phyloP scores from a whole-genome alignment of 371 early-diverging fungal species.

The Basidiobolus meristosporus region DNA sequence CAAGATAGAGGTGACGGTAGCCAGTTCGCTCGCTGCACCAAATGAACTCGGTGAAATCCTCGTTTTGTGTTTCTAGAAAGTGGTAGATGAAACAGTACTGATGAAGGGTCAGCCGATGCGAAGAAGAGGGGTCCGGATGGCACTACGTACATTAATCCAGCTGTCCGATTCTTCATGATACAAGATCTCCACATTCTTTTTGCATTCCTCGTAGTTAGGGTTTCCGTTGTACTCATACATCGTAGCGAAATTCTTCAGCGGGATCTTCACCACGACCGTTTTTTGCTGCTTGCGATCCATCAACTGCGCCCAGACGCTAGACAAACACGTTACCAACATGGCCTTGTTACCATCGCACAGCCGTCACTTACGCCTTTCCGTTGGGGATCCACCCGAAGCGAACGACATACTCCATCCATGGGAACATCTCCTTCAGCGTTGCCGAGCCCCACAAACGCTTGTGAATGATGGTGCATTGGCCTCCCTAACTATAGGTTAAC shows the following conservation, averaged over 20 bases:
- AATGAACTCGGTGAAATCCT: too few relatives aligned
- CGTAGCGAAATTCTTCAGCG: conserved; percentile 16
- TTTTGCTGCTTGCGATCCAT: conserved; percentile 38
- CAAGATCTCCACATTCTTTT: conserved; percentile 25
- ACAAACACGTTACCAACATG: conserved; percentile 9
- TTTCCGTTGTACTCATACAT: neutral
- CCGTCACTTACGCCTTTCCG: conserved; percentile 23
- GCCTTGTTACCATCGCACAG: too few relatives aligned
- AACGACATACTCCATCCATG: conserved; percentile 61
- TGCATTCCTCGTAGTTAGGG: too few relatives aligned
- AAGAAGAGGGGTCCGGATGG: too few relatives aligned
- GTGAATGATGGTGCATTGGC: too few relatives aligned
- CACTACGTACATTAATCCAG: conserved; percentile 44
- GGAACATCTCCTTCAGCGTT: conserved; percentile 22
- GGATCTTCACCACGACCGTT: conserved; percentile 25
- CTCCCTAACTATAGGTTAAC: too few relatives aligned
- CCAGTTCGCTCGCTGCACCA: too few relatives aligned
- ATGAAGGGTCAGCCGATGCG: too few relatives aligned
- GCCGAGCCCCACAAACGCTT: conserved; percentile 22
- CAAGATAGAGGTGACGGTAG: too few relatives aligned
- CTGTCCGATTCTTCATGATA: conserved; percentile 28
- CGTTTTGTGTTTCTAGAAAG: too few relatives aligned
- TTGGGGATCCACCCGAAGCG: conserved; percentile 55
- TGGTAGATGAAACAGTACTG: too few relatives aligned
- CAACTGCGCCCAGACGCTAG: conserved; percentile 46